Base-by-base conservation (phyloP, 331 rosid species). In the Malus hybrid region DNA sequence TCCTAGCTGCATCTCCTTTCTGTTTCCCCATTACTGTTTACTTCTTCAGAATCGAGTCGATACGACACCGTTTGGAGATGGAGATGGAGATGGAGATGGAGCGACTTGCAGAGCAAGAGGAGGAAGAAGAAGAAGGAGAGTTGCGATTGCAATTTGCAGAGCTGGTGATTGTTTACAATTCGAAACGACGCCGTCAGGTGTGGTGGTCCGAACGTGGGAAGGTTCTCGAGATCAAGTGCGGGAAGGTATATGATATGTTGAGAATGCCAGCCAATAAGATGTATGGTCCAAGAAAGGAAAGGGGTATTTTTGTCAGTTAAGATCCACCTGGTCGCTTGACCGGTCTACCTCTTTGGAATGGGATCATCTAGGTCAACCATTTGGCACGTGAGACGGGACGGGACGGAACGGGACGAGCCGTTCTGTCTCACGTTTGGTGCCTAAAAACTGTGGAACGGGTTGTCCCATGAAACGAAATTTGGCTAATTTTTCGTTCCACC, bases 1-100 rank as follows among this genome's bases (percentile, higher is more conserved):
- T 87, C 82, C 96, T 82, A 10, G 80, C 90, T 59, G 80, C 94
- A 14, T 93, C 98, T 73, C 98, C 98, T 80, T 93, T 93, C 56
- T 88, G 96, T 77, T 75, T 88, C 34, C 96, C 97, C 98, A 91
- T 93, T 57, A 39, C 29, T 19, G 13, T 14, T 34, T 55, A 36
- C 67, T 15, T 52, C 7, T 6, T 20, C 18, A 22, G 18, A 44
- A 33, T 18, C 3, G 52, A 36, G 34, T 18, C 36, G 59, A 61
- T 65, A 64, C 71, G 70, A 27, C 44, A n/a, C 28, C 67, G 62
- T 61, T 2, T 16, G 4, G 15, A 12, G 15, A 22, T 12, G 28
- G 12, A 20, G 31, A 59, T 15, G 3, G 32, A 9, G 24, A 19
- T 22, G 27, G 7, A 24, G 34, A 27, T 5, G 31, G 65, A 27